These are phyloP conservation scores for Aspergillus niger DNA, from an alignment of 2,329 filamentous ascomycete genomes.

Conservation along the genomic window DNA sequence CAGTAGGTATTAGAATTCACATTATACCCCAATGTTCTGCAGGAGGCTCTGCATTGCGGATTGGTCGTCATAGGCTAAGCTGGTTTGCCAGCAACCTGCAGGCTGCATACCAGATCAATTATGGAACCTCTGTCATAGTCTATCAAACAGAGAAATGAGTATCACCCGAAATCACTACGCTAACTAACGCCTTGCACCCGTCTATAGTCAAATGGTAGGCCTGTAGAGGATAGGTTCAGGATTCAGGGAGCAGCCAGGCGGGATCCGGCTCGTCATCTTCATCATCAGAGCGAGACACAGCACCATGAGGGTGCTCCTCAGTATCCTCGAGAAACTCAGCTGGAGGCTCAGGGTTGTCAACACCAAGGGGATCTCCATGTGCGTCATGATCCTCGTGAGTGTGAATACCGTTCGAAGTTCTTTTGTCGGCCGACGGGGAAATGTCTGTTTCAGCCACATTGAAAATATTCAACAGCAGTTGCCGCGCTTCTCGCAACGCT, in stretches of 20 bases:
- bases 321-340: slow-evolving; percentile 39
- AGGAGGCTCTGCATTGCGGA: too few relatives aligned
- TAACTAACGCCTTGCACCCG: neutral
- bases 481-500: slow-evolving; percentile 48
- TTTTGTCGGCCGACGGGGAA: slow-evolving; percentile 10
- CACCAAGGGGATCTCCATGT: slow-evolving; percentile 24
- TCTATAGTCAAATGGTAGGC: neutral
- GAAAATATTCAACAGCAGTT: slow-evolving; percentile 40
- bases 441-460: slow-evolving; percentile 26
- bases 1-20: too few relatives aligned
- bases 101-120: neutral
- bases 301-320: slow-evolving; percentile 23
- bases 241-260: slow-evolving; percentile 43
- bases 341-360: slow-evolving; percentile 39
- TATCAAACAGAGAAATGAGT: neutral
- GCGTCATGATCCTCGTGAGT: slow-evolving; percentile 11
- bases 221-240: neutral
- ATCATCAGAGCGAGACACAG: slow-evolving; percentile 35
- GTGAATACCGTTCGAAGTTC: slow-evolving; percentile 7
- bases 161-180: neutral
- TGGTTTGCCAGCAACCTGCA: neutral
- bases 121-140: neutral
- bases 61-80: too few relatives aligned
- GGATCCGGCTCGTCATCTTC: slow-evolving; percentile 49
- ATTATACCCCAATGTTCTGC: too few relatives aligned